phyloP scores from a whole-genome alignment of 768 basidiomycete species.

The Phylloporus sp. region DNA sequence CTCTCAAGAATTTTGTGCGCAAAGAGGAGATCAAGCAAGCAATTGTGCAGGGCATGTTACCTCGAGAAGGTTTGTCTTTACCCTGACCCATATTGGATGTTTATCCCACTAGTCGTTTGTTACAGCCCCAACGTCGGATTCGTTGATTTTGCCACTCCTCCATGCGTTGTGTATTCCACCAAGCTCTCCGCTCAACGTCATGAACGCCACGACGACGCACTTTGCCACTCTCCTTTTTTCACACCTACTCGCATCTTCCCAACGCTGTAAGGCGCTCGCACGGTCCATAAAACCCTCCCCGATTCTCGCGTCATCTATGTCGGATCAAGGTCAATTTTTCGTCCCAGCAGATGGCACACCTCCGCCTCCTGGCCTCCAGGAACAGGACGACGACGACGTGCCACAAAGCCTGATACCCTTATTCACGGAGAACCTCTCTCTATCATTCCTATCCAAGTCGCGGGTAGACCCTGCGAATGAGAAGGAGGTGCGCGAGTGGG shows the following conservation, averaged over 20 bases:
- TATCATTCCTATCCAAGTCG: constrained; percentile 76
- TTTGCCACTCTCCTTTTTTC: constrained; percentile 77
- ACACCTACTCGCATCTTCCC: constrained; percentile 68
- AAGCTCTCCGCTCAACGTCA: constrained; percentile 54
- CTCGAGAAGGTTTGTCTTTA: constrained; percentile 43
- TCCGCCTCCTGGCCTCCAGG: constrained; percentile 30
- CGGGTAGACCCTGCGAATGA: constrained; percentile 49
- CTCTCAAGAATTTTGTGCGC: constrained; percentile 64
- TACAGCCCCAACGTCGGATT: constrained; percentile 31
- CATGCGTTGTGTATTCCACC: constrained; percentile 64
- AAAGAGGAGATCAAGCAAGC: constrained; percentile 67
- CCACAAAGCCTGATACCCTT: constrained; percentile 76
- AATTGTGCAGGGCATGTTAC: constrained; percentile 70
- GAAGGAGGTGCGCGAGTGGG: constrained; percentile 83
- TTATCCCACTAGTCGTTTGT: background rate
- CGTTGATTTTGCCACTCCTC: constrained; percentile 62
- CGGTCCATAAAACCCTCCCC: constrained; percentile 58
- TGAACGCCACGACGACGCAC: constrained; percentile 60
- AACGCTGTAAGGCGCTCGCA: constrained; percentile 60
- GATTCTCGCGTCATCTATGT: constrained; percentile 27
- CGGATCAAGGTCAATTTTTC: constrained; percentile 51
- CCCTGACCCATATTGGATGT: background rate
- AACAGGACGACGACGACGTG: constrained; percentile 54
- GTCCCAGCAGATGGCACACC: constrained; percentile 69
- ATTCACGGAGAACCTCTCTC: constrained; percentile 86